Evolutionary conservation across 257 asterid species (phyloP), one percentile per base, ranked within the genome.

Genomic region (Ehretia macrophylla): DNA sequence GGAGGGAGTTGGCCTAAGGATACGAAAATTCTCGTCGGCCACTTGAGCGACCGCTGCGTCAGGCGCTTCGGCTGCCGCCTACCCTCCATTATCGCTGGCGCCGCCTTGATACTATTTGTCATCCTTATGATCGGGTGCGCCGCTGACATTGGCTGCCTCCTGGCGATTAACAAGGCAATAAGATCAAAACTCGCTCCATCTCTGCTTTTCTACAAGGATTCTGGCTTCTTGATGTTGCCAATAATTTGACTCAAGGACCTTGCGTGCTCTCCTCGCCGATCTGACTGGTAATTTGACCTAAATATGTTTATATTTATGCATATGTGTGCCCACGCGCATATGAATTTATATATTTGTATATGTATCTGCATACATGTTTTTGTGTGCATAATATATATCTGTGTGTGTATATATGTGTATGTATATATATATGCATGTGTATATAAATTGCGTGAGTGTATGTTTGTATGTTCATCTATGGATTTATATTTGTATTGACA

Each of bases 241-340:
- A 84, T 74, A 84, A 89, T 67, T 75, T 79, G 95, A 89, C 94
- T 32, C 95, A 89, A 67, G 97, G 95, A 10, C 95, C 95, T 17
- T 84, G 95, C 47, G 97, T 52, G 97, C 97, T 21, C 81, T 90
- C 12, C 95, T 90, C 18, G 95, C 88, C 65, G 95, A 90, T 77
- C 84, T 90, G 37, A 90, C 95, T 0, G 88, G 97, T 86, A 73
- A 65, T 8, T 19, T n/a, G n/a, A 5, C n/a, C n/a, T n/a, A n/a
- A n/a, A n/a, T n/a, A n/a, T n/a, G n/a, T n/a, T 8, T 45, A 12
- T 3, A 4, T 47, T 47, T 11, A 27, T 27, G 6, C 35, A 27
- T 27, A 6, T 27, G 6, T 6, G 6, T 27, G 35, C n/a, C n/a
- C n/a, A n/a, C n/a, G n/a, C n/a, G n/a, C n/a, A n/a, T n/a, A n/a